phyloP scores from a whole-genome alignment of 495 filamentous ascomycete genomes.

The Trichocladium antarcticum region DNA sequence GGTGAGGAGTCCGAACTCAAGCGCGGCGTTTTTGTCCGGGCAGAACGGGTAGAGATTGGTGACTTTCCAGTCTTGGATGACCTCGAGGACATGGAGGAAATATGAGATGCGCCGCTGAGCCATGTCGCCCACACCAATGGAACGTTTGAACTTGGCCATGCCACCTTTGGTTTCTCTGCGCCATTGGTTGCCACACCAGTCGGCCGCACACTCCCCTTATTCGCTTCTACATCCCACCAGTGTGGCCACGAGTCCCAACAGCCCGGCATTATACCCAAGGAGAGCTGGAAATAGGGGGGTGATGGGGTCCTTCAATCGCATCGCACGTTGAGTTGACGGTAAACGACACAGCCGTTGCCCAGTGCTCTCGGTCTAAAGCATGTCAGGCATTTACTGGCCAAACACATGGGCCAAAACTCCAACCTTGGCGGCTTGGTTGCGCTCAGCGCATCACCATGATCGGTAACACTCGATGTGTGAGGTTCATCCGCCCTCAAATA shows the following conservation, averaged over 20 bases:
- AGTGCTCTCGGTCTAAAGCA: too few species aligned
- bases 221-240: not conserved
- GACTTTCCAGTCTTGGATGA: conserved; percentile 69
- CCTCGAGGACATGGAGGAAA: conserved; percentile 79
- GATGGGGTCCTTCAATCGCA: too few species aligned
- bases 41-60: conserved; percentile 80
- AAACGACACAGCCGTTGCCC: too few species aligned
- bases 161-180: not conserved
- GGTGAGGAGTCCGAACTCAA: conserved; percentile 49
- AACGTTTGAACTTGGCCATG: not conserved
- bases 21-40: conserved; percentile 75
- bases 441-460: conserved; percentile 5
- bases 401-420: too few species aligned
- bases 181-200: too few species aligned
- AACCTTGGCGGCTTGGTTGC: not conserved
- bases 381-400: too few species aligned
- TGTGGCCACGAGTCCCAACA: too few species aligned
- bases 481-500: not conserved
- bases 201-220: too few species aligned
- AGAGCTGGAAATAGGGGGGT: too few species aligned
- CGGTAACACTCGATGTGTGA: conserved; percentile 11
- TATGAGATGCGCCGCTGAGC: conserved; percentile 34
- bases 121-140: too few species aligned
- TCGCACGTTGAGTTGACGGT: too few species aligned
- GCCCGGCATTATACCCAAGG: too few species aligned